Conservation (phyloP, 1,139 yeast genomes). For the Geotrichum bryndzae region DNA sequence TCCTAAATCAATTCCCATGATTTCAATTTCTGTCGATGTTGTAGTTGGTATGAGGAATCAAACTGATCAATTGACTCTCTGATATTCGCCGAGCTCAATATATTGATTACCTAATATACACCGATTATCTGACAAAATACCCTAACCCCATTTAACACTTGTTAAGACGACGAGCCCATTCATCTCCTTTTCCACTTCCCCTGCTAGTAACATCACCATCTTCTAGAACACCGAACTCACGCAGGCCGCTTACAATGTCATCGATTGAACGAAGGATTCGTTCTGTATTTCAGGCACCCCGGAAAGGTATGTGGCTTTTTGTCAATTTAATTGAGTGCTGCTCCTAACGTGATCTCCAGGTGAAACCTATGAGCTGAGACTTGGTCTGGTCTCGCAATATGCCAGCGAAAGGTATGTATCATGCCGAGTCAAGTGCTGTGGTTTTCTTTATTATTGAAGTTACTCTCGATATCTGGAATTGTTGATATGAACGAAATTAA, state of each 20-base stretch:
- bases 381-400: constrained; percentile 89
- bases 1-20: constrained; percentile 51
- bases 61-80: not conserved
- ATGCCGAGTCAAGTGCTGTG: not conserved
- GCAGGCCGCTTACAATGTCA: constrained; percentile 2
- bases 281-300: constrained; percentile 53
- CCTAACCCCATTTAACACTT: constrained; percentile 17
- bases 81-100: not conserved
- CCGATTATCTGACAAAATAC: not conserved
- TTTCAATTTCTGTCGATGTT: not conserved
- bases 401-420: constrained; percentile 43
- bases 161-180: constrained; percentile 6
- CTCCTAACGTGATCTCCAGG: constrained; percentile 38
- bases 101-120: not conserved
- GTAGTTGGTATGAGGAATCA: not conserved
- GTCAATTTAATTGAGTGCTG: not conserved
- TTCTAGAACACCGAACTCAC: not conserved
- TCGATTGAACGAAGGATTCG: constrained; percentile 45
- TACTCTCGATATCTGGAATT: not conserved
- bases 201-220: not conserved
- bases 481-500: not conserved
- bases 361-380: constrained; percentile 82
- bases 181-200: constrained; percentile 6
- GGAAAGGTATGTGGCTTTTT: constrained; percentile 38
- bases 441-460: not conserved